Conservation (phyloP, 2,329 filamentous ascomycete genomes). For the Rhinocladiella mackenziei region DNA sequence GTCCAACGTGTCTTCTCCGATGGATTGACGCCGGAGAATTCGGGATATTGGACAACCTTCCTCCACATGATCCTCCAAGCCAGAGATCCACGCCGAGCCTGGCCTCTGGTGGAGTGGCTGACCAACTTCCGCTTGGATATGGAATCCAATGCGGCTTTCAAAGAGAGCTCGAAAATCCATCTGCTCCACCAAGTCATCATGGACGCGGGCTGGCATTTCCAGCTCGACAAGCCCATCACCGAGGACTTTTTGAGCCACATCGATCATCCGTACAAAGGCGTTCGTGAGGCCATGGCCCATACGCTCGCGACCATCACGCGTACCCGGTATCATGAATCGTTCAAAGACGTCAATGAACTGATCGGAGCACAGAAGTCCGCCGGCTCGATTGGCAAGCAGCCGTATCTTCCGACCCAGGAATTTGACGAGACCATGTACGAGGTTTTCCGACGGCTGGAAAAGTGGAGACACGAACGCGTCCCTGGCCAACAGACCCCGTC, state of each 20-base stretch:
- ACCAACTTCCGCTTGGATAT: slow-evolving; percentile 87
- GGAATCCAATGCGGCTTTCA: slow-evolving; percentile 94
- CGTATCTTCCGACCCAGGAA: slow-evolving; percentile 73
- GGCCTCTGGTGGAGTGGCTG: slow-evolving; percentile 79
- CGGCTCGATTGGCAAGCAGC: slow-evolving; percentile 77
- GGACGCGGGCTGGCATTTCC: slow-evolving; percentile 94
- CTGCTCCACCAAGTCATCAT: slow-evolving; percentile 82
- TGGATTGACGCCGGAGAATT: slow-evolving; percentile 88
- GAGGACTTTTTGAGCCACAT: slow-evolving; percentile 86
- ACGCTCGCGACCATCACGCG: slow-evolving; percentile 85
- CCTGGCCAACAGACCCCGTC: slow-evolving; percentile 91
- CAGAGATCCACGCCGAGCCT: slow-evolving; percentile 82
- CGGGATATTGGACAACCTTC: slow-evolving; percentile 91
- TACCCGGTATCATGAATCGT: slow-evolving; percentile 90
- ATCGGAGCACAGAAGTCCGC: slow-evolving; percentile 72
- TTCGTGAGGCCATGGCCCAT: slow-evolving; percentile 88
- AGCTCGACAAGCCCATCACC: slow-evolving; percentile 78
- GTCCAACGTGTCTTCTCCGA: slow-evolving; percentile 83
- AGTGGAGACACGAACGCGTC: slow-evolving; percentile 78
- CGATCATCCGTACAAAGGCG: slow-evolving; percentile 96
- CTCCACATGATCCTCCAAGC: slow-evolving; percentile 82
- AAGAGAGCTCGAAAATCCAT: slow-evolving; percentile 94
- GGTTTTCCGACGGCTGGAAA: slow-evolving; percentile 74
- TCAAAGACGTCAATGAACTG: slow-evolving; percentile 70
- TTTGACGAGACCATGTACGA: slow-evolving; percentile 68